These are phyloP conservation scores for Trebouxia gelatinosa DNA, from an alignment of 163 green algal species.

Conservation along the genomic window DNA sequence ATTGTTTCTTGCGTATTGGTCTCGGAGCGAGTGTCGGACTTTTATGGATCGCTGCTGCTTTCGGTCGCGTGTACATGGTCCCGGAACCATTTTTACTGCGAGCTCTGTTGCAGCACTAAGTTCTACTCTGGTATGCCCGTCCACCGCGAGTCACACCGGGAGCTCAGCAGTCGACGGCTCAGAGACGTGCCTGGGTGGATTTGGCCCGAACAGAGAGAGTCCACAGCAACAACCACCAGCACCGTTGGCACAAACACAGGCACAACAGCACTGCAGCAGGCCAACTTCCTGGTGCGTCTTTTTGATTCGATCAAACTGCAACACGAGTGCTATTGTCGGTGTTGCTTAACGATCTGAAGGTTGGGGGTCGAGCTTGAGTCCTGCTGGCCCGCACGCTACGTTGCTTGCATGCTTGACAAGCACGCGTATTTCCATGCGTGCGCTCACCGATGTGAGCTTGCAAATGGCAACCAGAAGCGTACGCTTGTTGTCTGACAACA, in stretches of 20 bases:
- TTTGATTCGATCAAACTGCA: neutral
- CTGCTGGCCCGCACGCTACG: neutral
- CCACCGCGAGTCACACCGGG: neutral
- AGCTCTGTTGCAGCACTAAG: too few species aligned
- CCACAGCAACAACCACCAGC: neutral
- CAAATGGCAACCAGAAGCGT: too few species aligned
- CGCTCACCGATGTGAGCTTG: neutral
- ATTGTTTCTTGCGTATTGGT: too few species aligned
- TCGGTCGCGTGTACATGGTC: neutral
- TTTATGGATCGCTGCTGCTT: neutral
- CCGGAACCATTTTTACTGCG: too few species aligned
- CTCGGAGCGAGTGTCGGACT: too few species aligned
- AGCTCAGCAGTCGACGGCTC: neutral
- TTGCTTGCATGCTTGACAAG: neutral
- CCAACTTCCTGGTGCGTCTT: neutral
- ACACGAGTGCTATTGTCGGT: neutral
- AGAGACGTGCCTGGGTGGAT: neutral
- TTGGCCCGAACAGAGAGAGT: neutral
- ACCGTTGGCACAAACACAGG: neutral
- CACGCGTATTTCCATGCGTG: neutral
- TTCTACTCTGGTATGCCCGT: neutral
- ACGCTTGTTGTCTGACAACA: too few species aligned
- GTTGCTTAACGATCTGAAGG: neutral
- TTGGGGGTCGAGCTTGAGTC: too few species aligned
- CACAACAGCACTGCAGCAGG: neutral